Evolutionary conservation across 2,329 filamentous ascomycete species (phyloP).

Genomic region (Neurospora crassa): DNA sequence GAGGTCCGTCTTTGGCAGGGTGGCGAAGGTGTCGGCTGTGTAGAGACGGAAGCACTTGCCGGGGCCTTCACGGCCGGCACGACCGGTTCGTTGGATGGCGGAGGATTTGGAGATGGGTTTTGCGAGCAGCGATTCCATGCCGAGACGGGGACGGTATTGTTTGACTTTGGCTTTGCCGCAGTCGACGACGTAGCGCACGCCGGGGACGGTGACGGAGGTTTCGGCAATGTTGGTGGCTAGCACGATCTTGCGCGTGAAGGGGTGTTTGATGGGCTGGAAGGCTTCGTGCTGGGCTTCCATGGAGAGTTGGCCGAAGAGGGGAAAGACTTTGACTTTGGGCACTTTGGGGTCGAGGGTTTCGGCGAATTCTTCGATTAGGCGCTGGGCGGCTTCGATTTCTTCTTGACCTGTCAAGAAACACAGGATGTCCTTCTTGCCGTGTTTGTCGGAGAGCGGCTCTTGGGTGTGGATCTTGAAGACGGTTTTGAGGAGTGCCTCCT

Average conservation of each 20-base stretch:
- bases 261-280: conserved; percentile 63
- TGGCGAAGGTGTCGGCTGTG: conserved; percentile 65
- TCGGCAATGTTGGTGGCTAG: conserved; percentile 97
- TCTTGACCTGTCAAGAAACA: conserved; percentile 91
- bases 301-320: conserved; percentile 83
- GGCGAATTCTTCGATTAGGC: conserved; percentile 72
- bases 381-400: conserved; percentile 75
- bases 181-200: conserved; percentile 85
- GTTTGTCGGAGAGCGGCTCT: conserved; percentile 71
- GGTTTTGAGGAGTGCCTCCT: conserved; percentile 69
- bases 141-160: conserved; percentile 74
- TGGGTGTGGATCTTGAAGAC: conserved; percentile 82
- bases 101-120: conserved; percentile 91
- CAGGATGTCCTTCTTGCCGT: conserved; percentile 56
- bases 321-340: conserved; percentile 63
- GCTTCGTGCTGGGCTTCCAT: conserved; percentile 79
- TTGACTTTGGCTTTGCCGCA: conserved; percentile 92
- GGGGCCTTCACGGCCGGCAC: conserved; percentile 83
- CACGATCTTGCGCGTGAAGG: conserved; percentile 78
- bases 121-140: conserved; percentile 81
- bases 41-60: conserved; percentile 89
- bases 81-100: conserved; percentile 81
- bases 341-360: conserved; percentile 62
- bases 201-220: conserved; percentile 91
- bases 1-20: conserved; percentile 61